phyloP scores from a whole-genome alignment of 2,329 filamentous ascomycete species.

The Triangularia setosa region DNA sequence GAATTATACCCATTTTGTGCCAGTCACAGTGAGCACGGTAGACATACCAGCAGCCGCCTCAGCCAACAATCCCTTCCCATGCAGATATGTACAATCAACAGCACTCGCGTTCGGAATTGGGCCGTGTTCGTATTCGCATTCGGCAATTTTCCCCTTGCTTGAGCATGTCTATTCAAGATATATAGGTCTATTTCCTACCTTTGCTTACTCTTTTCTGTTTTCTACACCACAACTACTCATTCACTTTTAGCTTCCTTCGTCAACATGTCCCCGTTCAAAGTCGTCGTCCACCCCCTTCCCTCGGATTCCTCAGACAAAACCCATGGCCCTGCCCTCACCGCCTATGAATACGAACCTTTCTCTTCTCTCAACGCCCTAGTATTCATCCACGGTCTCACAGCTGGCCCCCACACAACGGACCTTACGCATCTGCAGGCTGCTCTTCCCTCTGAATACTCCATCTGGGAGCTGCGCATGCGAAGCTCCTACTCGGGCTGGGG shows the following conservation, averaged over 20 bases:
- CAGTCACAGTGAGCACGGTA: too few relatives aligned
- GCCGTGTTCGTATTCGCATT: background rate
- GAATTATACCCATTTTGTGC: too few relatives aligned
- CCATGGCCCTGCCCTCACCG: background rate
- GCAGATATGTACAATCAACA: background rate
- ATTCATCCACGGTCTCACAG: slow-evolving; percentile 66
- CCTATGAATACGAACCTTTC: background rate
- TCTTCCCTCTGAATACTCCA: slow-evolving; percentile 48
- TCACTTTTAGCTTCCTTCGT: background rate
- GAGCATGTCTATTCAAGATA: too few relatives aligned
- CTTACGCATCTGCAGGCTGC: slow-evolving; percentile 32
- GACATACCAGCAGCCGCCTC: too few relatives aligned
- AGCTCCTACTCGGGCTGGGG: slow-evolving; percentile 54
- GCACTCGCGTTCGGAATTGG: background rate
- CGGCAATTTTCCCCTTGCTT: background rate
- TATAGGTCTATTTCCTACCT: background rate
- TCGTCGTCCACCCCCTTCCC: background rate
- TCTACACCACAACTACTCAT: too few relatives aligned
- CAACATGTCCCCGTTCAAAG: background rate
- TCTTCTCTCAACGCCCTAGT: slow-evolving; percentile 53
- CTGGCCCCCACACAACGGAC: slow-evolving; percentile 52
- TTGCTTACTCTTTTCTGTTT: too few relatives aligned
- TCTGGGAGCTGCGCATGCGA: slow-evolving; percentile 54
- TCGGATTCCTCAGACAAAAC: background rate
- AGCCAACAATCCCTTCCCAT: too few relatives aligned